Evolutionary conservation across 2,329 filamentous ascomycete species (phyloP).

Genomic region (Colletotrichum lindemuthianum): DNA sequence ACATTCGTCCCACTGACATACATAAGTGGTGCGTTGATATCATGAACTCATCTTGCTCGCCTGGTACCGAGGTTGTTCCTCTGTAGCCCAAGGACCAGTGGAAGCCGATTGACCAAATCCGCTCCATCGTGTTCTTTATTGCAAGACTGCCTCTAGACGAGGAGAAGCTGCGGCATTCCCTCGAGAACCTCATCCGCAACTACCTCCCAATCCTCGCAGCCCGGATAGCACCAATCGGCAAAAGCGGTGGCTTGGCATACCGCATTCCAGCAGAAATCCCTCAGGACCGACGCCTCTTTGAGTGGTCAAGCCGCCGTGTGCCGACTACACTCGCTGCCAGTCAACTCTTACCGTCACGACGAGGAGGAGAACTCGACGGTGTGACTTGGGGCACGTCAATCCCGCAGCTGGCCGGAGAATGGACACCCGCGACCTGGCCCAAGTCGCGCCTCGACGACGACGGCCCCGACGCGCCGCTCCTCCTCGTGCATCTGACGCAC

Average conservation of each 20-base stretch:
- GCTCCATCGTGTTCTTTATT: conserved; percentile 35
- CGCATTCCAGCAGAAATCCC: neutral
- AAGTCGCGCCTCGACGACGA: conserved; percentile 24
- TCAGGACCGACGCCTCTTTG: conserved; percentile 15
- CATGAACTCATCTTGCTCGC: too few relatives aligned
- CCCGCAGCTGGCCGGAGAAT: neutral
- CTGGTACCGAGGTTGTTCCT: conserved; percentile 16
- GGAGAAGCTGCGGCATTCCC: conserved; percentile 16
- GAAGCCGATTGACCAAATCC: conserved; percentile 34
- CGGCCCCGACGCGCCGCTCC: conserved; percentile 35
- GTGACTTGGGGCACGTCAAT: conserved; percentile 6
- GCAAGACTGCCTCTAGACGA: conserved; percentile 29
- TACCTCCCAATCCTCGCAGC: conserved; percentile 37
- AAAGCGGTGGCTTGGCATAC: conserved; percentile 6
- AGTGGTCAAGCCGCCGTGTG: conserved; percentile 28
- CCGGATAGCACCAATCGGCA: conserved; percentile 18
- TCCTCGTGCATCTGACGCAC: conserved; percentile 38
- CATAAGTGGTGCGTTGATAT: too few relatives aligned
- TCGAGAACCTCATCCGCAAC: conserved; percentile 35
- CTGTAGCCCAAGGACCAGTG: conserved; percentile 20
- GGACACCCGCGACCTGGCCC: conserved; percentile 36
- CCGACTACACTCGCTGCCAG: neutral
- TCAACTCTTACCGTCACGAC: neutral
- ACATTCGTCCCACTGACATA: too few relatives aligned
- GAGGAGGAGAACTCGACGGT: neutral